Evolutionary conservation across 768 basidiomycete species (phyloP).

Genomic region (Tubosaeta sp.): DNA sequence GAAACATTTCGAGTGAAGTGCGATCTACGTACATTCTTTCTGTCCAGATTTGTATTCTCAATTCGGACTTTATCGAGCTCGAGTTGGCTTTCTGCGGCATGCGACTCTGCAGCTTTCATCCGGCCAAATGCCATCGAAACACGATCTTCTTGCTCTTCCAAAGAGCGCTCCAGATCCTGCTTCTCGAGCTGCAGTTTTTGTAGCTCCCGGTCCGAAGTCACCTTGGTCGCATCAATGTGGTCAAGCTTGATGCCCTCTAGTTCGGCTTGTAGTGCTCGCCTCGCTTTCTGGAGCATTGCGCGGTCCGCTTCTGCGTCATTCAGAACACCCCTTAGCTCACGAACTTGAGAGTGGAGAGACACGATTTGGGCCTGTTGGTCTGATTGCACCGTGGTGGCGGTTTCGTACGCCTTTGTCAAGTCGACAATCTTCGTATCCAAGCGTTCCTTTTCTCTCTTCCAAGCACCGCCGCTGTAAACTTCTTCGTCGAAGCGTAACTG

Average conservation of each 20-base stretch:
- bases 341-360: conserved; percentile 79
- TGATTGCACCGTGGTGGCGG: conserved; percentile 62
- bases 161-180: conserved; percentile 71
- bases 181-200: conserved; percentile 76
- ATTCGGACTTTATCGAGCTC: conserved; percentile 72
- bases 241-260: conserved; percentile 78
- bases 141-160: conserved; percentile 76
- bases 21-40: conserved; percentile 55
- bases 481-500: conserved; percentile 75
- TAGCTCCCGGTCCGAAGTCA: conserved; percentile 68
- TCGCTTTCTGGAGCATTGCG: conserved; percentile 73
- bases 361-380: conserved; percentile 86
- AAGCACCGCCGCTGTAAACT: conserved; percentile 68
- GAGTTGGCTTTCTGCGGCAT: conserved; percentile 69
- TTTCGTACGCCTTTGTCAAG: conserved; percentile 70
- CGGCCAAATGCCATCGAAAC: conserved; percentile 67
- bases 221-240: conserved; percentile 61
- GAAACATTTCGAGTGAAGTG: not conserved
- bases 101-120: conserved; percentile 76
- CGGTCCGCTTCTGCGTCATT: conserved; percentile 86
- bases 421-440: conserved; percentile 79
- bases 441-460: conserved; percentile 87
- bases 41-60: conserved; percentile 81
- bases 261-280: conserved; percentile 74
- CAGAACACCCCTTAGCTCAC: conserved; percentile 73